Evolutionary conservation across 805 yeast species (phyloP).

Genomic region (Hanseniaspora hatyaiensis): DNA sequence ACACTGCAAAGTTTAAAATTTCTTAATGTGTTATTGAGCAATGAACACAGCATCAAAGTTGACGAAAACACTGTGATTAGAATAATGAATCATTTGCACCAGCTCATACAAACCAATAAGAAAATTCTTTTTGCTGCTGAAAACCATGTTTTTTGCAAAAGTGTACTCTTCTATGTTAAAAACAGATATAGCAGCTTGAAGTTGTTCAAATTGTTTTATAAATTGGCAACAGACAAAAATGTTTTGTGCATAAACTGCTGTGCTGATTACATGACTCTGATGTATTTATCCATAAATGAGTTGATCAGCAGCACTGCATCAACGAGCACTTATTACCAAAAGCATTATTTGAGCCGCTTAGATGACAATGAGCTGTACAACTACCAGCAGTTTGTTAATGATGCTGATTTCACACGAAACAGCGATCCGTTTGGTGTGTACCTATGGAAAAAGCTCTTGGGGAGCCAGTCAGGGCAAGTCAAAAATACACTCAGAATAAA

Average conservation of each 20-base stretch:
- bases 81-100: not conserved
- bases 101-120: conserved; percentile 3
- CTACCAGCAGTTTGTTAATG: no score
- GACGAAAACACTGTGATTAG: conserved; percentile 31
- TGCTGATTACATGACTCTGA: conserved; percentile 5
- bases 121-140: conserved; percentile 3
- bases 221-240: not conserved
- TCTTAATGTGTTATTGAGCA: conserved; percentile 36
- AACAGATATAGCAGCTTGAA: not conserved
- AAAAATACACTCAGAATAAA: not conserved
- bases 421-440: conserved; percentile 1
- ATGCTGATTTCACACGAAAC: no score
- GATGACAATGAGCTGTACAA: no score
- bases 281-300: not conserved
- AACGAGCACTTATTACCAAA: not conserved
- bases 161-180: not conserved
- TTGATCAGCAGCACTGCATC: not conserved
- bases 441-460: not conserved
- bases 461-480: conserved; percentile 5
- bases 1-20: conserved; percentile 43
- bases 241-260: not conserved
- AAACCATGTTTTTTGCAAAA: not conserved
- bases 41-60: conserved; percentile 29
- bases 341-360: not conserved
- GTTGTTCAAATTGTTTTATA: not conserved